Evolutionary conservation across 306 rosid species (phyloP).

Genomic region (Cicer chorassanicum): DNA sequence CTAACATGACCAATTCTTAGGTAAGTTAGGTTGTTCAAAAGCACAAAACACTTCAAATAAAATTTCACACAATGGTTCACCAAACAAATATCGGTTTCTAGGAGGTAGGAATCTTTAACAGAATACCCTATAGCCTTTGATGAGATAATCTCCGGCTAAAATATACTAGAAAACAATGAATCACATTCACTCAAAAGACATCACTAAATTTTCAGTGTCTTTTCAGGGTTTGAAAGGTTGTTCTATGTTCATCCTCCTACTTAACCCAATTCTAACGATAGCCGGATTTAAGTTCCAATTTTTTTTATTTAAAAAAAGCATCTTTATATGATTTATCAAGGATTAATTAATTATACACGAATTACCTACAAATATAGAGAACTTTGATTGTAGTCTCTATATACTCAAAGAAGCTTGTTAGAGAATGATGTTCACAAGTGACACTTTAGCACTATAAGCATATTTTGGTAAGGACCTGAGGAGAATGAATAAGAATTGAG

Average conservation of each 20-base stretch:
- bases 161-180: too few species aligned
- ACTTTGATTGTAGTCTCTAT: too few species aligned
- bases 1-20: not conserved
- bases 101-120: too few species aligned
- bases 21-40: conserved; percentile 3
- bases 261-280: not conserved
- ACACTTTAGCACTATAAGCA: conserved; percentile 4
- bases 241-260: not conserved
- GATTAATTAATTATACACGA: too few species aligned
- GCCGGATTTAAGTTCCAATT: not conserved
- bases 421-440: conserved; percentile 13
- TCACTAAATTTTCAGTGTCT: not conserved
- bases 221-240: not conserved
- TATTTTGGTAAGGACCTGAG: not conserved
- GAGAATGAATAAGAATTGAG: too few species aligned
- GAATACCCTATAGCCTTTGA: too few species aligned
- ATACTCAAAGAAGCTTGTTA: not conserved
- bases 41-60: not conserved
- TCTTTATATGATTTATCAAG: not conserved
- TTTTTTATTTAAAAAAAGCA: not conserved
- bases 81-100: too few species aligned
- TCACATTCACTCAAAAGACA: not conserved
- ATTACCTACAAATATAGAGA: too few species aligned
- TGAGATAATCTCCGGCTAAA: too few species aligned
- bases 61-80: not conserved